Evolutionary conservation across 202 grass and related monocot genomes (phyloP), one percentile per base, ranked within the genome.

Genomic region (Setaria italica): DNA sequence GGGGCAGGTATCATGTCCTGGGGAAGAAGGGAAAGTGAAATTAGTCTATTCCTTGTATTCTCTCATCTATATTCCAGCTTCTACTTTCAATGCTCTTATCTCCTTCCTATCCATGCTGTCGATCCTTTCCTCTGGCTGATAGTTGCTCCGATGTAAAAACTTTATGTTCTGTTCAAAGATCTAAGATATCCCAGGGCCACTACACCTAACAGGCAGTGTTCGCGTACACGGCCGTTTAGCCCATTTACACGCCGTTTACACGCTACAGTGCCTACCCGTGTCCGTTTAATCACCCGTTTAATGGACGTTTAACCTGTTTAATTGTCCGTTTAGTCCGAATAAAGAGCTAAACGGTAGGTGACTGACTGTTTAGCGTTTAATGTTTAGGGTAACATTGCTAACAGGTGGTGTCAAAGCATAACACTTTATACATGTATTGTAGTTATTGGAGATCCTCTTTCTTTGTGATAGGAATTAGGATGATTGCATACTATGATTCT

Each of bases 401-500:
- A 35, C 39, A 62, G 30, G 29, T 82, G 37, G 35, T 72, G 19
- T 30, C 35, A 60, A 32, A 72, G 6, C 32, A 82, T 37, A 62
- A 72, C 41, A 82, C 53, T 83, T 83, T 45, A 35, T 87, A 29
- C 75, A 51, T 79, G 82, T 21, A 62, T 87, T 80, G 80, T 51
- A 63, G 41, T 45, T 80, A 70, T 62, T 62, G 56, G 5, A 41
- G n/a, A 62, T 39, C 34, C 10, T 82, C 57, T 66, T 72, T 67
- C 17, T 20, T n/a, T 76, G 56, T 62, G 35, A 80, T 37, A 82
- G 19, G 55, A 58, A 58, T 58, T 58, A 58, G 12, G 66, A 74
- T 79, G 21, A 54, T 74, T 74, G 43, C 32, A 55, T 87, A 75
- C 39, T 84, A n/a, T 74, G 32, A 46, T 59, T 45, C 13, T 88